Conservation (phyloP, 2,329 filamentous ascomycete species). For the Trichoderma sp. region DNA sequence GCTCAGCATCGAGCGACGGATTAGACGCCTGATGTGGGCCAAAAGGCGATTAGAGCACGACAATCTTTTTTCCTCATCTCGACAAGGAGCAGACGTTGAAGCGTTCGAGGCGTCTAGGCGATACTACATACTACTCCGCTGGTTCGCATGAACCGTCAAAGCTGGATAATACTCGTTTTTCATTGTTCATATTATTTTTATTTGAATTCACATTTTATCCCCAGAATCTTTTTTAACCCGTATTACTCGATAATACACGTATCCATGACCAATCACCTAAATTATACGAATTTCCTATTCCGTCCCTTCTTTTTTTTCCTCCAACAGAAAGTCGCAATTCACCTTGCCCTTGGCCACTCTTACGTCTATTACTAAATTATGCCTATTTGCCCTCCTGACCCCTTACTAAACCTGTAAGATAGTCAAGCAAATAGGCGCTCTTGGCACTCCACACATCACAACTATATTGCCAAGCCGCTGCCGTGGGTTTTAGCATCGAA, state of each 20-base stretch:
- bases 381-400: neutral
- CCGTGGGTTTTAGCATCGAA: neutral
- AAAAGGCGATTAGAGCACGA: neutral
- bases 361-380: neutral
- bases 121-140: too few relatives aligned
- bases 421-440: neutral
- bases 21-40: neutral
- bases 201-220: too few relatives aligned
- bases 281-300: neutral
- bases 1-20: too few relatives aligned
- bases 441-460: too few relatives aligned
- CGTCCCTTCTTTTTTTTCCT: neutral
- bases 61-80: neutral
- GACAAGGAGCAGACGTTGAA: neutral
- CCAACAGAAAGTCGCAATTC: neutral
- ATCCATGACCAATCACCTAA: neutral
- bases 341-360: neutral
- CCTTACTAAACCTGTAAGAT: neutral
- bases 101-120: too few relatives aligned
- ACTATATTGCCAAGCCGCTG: neutral
- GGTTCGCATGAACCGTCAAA: neutral
- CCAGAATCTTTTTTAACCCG: too few relatives aligned
- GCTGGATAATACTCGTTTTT: neutral
- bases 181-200: neutral
- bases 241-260: neutral